Evolutionary conservation across 805 yeast genomes (phyloP), one percentile per base, ranked within the genome.

Genomic region (Dipodascus geniculatus): DNA sequence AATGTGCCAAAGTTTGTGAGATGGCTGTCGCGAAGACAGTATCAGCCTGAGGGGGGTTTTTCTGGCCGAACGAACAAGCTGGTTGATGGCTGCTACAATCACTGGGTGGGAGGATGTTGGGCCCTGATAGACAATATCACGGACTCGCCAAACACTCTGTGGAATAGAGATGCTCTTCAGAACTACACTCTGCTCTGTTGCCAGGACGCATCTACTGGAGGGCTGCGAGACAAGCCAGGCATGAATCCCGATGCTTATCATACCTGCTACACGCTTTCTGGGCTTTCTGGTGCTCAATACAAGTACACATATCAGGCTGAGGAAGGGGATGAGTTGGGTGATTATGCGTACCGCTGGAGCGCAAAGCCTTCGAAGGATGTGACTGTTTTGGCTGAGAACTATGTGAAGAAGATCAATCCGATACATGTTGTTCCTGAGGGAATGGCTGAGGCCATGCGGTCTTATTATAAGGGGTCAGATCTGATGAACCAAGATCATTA

Each of bases 21-120:
- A 52, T 93, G 99, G 99, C 73, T 82, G 2, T 74, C 74, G 9
- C 70, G 75, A 22, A 76, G 95, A 44, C 99, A 93, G 65, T 71
- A 74, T 53, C 68, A 68, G 19, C 66, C 80, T n/a, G 96, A 88
- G 63, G 95, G 91, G 11, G 97, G 98, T 0, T 76, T 91, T 49
- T 76, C 82, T 11, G 99, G 99, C 0, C 77, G 99, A 53, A 80
- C 95, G 0, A 91, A 91, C 66, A 93, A 93, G 65, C 74, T 93
- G 31, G 98, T 93, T 1, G 99, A 93, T 65, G 96, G 96, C 0
- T 93, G 99, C 67, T 93, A 93, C 66, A 81, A 91, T 63, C 91
- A 85, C 67, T 93, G 99, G 99, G 84, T 89, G 1, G 98, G 98
- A 1, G 95, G 88, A 0, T 65, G 83, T 42, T 72, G 76, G 57